Evolutionary conservation across 495 filamentous ascomycete species (phyloP), one percentile per base, ranked within the genome.

Genomic region (Podospora pseudopauciseta): DNA sequence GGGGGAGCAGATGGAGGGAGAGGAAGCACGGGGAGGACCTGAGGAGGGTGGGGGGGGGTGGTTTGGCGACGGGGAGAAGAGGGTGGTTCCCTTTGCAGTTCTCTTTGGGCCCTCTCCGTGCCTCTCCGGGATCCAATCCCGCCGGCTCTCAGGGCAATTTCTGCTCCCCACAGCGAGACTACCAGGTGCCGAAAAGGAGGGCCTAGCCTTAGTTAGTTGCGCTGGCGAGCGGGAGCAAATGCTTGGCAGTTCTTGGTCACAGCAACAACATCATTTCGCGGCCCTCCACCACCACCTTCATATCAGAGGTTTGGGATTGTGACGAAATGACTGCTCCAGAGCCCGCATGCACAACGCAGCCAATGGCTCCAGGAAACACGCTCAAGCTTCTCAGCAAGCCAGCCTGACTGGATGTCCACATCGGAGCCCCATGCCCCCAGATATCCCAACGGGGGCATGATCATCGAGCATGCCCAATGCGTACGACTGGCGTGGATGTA

Each of bases 101-200:
- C 20, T 23, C 20, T 23, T 23, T 23, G 20, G 20, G 20, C 20
- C 20, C 20, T 23, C 20, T 23, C 20, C 20, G 20, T 23, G 20
- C 59, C 27, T 63, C 32, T 44, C 61, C 26, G 61, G 61, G 32
- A 63, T 63, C 16, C 18, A 44, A 19, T 32, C n/a, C 61, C 61
- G 61, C 30, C 61, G 61, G 20, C 61, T 39, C 61, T 63, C 61
- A 63, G 61, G 26, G 30, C 61, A 63, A 63, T 63, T 63, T 63
- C 34, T 63, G 61, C 61, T 63, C 61, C 61, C 61, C 61, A 63
- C 61, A 18, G 5, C 26, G 32, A 28, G 7, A 63, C 26, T 63
- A 28, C 61, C 39, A 63, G 61, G 61, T 63, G 61, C 61, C 61
- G 61, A 63, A 63, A 19, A 63, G n/a, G 55, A 26, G 55, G 23